Evolutionary conservation across 1,284 basidiomycete species (phyloP).

Genomic region (Sparassis latifolia): DNA sequence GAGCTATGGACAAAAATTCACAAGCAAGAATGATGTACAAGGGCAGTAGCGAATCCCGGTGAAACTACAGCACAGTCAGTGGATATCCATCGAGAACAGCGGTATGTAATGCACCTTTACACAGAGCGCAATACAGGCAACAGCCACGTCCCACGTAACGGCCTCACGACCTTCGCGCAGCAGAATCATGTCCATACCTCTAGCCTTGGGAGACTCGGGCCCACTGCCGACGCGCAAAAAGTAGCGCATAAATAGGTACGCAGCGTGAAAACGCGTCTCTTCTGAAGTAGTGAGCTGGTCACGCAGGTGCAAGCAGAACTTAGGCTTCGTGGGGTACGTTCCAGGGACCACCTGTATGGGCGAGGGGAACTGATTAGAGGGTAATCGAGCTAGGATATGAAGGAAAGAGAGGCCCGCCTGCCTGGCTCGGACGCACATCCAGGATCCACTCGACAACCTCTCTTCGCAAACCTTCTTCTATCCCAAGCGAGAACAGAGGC

Average conservation of each 20-base stretch:
- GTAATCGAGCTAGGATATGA: slow-evolving; percentile 15
- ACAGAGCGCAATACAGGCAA: slow-evolving; percentile 49
- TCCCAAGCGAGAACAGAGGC: slow-evolving; percentile 9
- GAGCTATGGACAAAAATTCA: slow-evolving; percentile 44
- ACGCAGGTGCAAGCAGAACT: slow-evolving; percentile 31
- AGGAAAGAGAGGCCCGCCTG: not conserved
- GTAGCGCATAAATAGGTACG: slow-evolving; percentile 48
- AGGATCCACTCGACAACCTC: slow-evolving; percentile 37
- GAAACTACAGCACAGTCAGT: slow-evolving; percentile 33
- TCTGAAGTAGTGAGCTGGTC: slow-evolving; percentile 46
- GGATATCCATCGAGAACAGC: too few relatives aligned
- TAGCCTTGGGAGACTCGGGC: slow-evolving; percentile 9
- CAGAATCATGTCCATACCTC: slow-evolving; percentile 9
- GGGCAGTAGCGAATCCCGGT: slow-evolving; percentile 55
- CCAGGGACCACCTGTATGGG: slow-evolving; percentile 19
- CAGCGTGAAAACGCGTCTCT: slow-evolving; percentile 57
- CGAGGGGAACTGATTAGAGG: slow-evolving; percentile 35
- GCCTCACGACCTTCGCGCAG: slow-evolving; percentile 29
- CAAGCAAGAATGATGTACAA: slow-evolving; percentile 42
- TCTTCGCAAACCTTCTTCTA: slow-evolving; percentile 26
- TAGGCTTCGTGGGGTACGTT: slow-evolving; percentile 9
- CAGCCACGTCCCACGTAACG: slow-evolving; percentile 45
- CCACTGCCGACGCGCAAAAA: slow-evolving; percentile 29
- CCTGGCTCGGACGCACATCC: slow-evolving; percentile 22
- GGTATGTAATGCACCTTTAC: slow-evolving; percentile 39